Base-by-base conservation (phyloP, 1,284 basidiomycete genomes). In the Irpex rosettiformis region DNA sequence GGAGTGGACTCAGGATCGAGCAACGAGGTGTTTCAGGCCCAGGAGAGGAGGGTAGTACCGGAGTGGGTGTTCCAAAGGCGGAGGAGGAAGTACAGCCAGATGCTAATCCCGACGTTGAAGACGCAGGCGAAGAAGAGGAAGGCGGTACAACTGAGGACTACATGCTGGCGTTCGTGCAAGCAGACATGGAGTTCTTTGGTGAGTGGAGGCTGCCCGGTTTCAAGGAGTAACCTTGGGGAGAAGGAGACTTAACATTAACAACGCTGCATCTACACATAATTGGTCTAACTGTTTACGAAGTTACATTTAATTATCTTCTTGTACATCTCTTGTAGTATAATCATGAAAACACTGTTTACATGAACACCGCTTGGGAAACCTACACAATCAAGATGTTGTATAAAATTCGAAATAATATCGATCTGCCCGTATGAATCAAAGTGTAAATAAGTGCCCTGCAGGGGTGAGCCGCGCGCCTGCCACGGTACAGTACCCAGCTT, bases 111-210 rank as follows among this genome's bases (percentile, higher is more conserved):
- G 74, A 69, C 4, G 76, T 67, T 43, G 67, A 45, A 51, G 68
- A 28, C 49, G 62, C 66, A 42, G 57, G 24, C 28, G 72, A 77
- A 10, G 85, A 82, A 45, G 82, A 81, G 27, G 83, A 81, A 61
- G 86, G 82, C 2, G 88, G 89, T 4, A 85, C 86, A 4, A 77
- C 91, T 24, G 88, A 91, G 55, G 93, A 96, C 62, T 96, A 94
- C 67, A 96, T 98, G 93, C 78, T 98, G 52, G 73, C 77, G 4
- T 83, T 86, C 66, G 90, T 94, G 25, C 81, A 86, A 60, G 73
- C 73, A 58, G 90, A 97, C 66, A 88, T 84, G 77, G 88, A 90
- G 29, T 89, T 81, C 71, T 97, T 96, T 72, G 76, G 73, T 59
- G 86, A 88, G 52, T 90, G 88, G 88, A 79, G 81, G 54, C 33